Conservation (phyloP, 164 flowering plant genomes). For the Cinnamomum chago region DNA sequence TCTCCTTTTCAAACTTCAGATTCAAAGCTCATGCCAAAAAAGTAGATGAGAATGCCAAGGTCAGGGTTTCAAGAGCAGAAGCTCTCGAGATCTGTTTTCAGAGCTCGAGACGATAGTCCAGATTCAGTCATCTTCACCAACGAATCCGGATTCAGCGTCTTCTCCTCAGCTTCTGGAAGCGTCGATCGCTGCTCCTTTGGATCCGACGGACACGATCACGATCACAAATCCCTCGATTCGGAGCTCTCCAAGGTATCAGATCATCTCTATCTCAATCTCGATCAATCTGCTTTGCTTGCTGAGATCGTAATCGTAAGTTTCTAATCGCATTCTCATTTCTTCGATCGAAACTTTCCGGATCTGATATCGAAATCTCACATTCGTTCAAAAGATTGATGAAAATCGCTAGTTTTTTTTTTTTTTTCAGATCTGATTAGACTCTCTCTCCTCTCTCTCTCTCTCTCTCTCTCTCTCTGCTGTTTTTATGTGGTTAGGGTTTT, state of each 20-base stretch:
- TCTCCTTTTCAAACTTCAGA: neutral
- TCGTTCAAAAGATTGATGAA: no score
- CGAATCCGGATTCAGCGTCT: slow-evolving; percentile 44
- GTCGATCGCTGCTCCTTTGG: slow-evolving; percentile 34
- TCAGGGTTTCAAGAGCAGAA: slow-evolving; percentile 34
- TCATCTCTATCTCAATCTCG: no score
- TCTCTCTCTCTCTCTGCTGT: neutral
- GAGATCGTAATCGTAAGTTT: no score
- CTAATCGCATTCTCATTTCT: no score
- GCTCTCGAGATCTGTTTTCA: slow-evolving; percentile 22
- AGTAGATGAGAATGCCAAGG: slow-evolving; percentile 40
- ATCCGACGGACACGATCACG: slow-evolving; percentile 65
- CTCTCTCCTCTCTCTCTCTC: no score
- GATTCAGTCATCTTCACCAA: slow-evolving; percentile 54
- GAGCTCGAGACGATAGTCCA: slow-evolving; percentile 60
- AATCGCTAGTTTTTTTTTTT: neutral
- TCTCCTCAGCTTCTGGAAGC: neutral
- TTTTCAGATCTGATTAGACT: no score
- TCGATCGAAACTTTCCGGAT: no score
- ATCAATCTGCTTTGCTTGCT: no score
- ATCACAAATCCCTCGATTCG: slow-evolving; percentile 37
- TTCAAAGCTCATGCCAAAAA: neutral
- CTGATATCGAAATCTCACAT: no score
- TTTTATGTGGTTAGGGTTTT: neutral
- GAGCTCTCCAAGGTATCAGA: no score